Conservation (phyloP, 306 rosid species). For the Castanea crenata region DNA sequence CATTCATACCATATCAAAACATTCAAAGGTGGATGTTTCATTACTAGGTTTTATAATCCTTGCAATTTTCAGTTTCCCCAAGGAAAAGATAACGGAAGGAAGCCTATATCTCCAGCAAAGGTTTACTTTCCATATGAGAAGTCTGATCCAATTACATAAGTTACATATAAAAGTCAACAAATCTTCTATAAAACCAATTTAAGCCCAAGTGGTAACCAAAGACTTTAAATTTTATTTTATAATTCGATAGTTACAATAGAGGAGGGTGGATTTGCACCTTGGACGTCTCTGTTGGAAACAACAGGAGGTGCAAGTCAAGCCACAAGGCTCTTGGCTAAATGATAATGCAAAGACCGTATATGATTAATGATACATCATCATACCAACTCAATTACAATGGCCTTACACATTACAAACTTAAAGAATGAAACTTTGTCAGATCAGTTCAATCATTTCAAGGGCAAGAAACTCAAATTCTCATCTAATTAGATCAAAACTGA, state of each 20-base stretch:
- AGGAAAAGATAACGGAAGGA: neutral
- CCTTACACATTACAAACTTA: neutral
- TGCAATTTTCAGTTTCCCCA: neutral
- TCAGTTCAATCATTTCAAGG: neutral
- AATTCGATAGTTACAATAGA: too few relatives aligned
- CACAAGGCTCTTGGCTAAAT: too few relatives aligned
- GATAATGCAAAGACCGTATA: neutral
- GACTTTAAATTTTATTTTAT: too few relatives aligned
- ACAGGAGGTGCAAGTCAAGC: too few relatives aligned
- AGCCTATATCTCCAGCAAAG: neutral
- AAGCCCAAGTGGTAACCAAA: neutral
- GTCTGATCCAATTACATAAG: neutral
- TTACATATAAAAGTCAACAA: neutral
- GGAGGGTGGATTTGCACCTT: too few relatives aligned
- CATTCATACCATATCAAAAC: neutral
- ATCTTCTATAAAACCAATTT: neutral
- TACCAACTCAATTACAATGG: neutral
- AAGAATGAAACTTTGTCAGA: neutral
- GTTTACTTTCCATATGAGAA: neutral
- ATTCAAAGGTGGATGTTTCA: neutral
- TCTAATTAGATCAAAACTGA: neutral
- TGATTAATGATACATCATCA: neutral
- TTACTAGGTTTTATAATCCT: neutral
- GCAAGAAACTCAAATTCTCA: neutral
- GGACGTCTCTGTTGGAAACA: too few relatives aligned